Percentiles rank a stretch among this genome's conserved stretches.
phyloP scores from a whole-genome alignment of 352 stramenopile genomes.

The Globisporangium heterothallicum region DNA sequence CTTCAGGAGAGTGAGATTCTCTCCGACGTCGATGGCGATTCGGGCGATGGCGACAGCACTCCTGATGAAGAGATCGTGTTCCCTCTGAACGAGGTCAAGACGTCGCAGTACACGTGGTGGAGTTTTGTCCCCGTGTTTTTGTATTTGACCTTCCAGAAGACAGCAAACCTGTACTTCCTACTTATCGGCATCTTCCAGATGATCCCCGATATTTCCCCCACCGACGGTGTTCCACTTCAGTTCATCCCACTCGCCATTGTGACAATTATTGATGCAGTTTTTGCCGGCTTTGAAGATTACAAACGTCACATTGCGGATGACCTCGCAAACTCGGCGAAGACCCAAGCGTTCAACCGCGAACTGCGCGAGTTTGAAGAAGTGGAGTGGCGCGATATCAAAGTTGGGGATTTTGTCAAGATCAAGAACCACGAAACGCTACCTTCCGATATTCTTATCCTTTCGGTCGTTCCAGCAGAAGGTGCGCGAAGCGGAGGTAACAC shows the following conservation, averaged over 20 bases:
- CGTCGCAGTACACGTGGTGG: slow-evolving; percentile 87
- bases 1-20: slow-evolving; percentile 9
- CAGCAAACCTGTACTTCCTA: slow-evolving; percentile 85
- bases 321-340: slow-evolving; percentile 62
- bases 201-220: slow-evolving; percentile 78
- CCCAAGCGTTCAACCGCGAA: slow-evolving; percentile 66
- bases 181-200: slow-evolving; percentile 87
- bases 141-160: slow-evolving; percentile 86
- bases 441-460: slow-evolving; percentile 76
- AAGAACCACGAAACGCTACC: slow-evolving; percentile 78
- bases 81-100: slow-evolving; percentile 76
- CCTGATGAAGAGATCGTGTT: slow-evolving; percentile 30
- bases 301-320: slow-evolving; percentile 78
- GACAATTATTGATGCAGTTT: slow-evolving; percentile 78
- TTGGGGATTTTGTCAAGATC: slow-evolving; percentile 83
- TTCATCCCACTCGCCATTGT: slow-evolving; percentile 81
- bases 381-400: slow-evolving; percentile 73
- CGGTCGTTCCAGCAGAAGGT: slow-evolving; percentile 58
- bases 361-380: slow-evolving; percentile 82
- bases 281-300: slow-evolving; percentile 82
- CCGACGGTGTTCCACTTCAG: slow-evolving; percentile 73
- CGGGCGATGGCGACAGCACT: neutral
- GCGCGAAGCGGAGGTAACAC: slow-evolving; percentile 53
- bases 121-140: slow-evolving; percentile 85
- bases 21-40: slow-evolving; percentile 11